Evolutionary conservation across 164 flowering plant genomes (phyloP), one percentile per base, ranked within the genome.

Genomic region (Vitis cinerea): DNA sequence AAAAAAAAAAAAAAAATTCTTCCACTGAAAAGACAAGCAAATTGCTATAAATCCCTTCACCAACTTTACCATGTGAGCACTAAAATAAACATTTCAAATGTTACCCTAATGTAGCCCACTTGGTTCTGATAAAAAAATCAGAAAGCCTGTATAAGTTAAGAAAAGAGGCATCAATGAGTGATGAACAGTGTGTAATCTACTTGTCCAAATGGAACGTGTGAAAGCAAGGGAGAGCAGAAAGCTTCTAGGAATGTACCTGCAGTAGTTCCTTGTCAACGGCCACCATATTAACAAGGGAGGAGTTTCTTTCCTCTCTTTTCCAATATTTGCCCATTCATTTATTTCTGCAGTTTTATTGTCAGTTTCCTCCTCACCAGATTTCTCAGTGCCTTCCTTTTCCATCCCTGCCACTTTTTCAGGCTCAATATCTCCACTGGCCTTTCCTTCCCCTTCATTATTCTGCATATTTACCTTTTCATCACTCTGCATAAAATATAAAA

Each of bases 121-220:
- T 86, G 79, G 67, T 93, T 91, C 47, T 97, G 88, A 47, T 95
- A 98, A 71, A 95, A 95, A 64, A 93, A 95, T 75, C 91, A 83
- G 80, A 95, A 95, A 75, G 98, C 99, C 99, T 95, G 89, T 50
- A 31, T 10, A 64, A 80, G 29, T 59, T n/a, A 29, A 67, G 11
- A 68, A 70, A 23, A 30, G 11, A 12, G 27, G 27, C 27, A 23
- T 23, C 27, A 23, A 23, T 23, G 27, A 23, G 27, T 23, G 27
- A 23, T 23, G 27, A 1, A 23, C 2, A 23, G 27, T 23, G 27
- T 23, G 27, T 23, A 23, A 23, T 23, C 27, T 23, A 23, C 27
- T 23, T 23, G 27, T 23, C 27, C 27, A 23, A 23, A 23, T 9
- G 57, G 30, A n/a, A 15, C 1, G 50, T 37, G 2, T n/a, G 14